A percentile compares a stretch with the other conserved stretches of the same genome.
Conservation (phyloP, 1,139 yeast species). For the Suhomyces choctaworum region DNA sequence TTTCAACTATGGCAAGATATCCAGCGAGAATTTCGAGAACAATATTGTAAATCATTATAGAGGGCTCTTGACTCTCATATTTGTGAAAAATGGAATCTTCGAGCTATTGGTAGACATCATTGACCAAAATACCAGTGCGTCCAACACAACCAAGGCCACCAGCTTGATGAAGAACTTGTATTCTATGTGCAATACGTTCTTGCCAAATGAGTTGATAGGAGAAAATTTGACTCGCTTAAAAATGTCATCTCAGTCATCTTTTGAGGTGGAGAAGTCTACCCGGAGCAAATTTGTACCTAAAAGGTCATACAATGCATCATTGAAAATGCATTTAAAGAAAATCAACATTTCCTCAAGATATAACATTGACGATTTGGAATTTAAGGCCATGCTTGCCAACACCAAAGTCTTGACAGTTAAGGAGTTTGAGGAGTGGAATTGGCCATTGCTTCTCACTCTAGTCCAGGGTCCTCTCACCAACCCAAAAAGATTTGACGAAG, state of each 20-base stretch:
- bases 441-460: conserved; percentile 68
- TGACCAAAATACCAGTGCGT: conserved; percentile 45
- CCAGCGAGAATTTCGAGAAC: conserved; percentile 14
- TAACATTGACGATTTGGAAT: conserved; percentile 67
- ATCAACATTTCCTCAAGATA: conserved; percentile 23
- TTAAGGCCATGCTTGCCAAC: conserved; percentile 64
- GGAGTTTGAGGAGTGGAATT: conserved; percentile 84
- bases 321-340: conserved; percentile 9
- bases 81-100: conserved; percentile 58
- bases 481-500: conserved; percentile 74
- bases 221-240: conserved; percentile 13
- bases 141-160: conserved; percentile 59
- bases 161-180: conserved; percentile 63
- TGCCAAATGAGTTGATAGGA: conserved; percentile 43
- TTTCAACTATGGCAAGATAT: conserved; percentile 2
- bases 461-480: conserved; percentile 79
- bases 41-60: conserved; percentile 56
- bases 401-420: conserved; percentile 77
- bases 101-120: conserved; percentile 50
- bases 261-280: conserved; percentile 49
- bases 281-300: conserved; percentile 25
- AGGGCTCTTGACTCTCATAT: conserved; percentile 55
- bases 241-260: conserved; percentile 19
- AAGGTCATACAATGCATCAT: conserved; percentile 21
- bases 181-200: conserved; percentile 52